phyloP scores from a whole-genome alignment of 495 filamentous ascomycete species.

The Aspergillus sparsus region DNA sequence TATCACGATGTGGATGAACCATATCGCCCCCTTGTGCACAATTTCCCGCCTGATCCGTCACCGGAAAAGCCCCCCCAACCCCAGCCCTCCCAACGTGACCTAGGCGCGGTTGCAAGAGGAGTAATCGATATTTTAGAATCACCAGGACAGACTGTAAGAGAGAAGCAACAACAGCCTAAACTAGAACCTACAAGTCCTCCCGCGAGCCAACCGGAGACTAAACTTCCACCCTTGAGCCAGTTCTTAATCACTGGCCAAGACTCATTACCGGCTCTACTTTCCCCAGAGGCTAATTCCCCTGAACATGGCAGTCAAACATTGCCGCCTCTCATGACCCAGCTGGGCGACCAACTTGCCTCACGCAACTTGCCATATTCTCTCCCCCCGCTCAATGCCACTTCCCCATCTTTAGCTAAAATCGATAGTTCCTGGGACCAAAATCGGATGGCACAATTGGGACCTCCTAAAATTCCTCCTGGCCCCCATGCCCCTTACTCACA shows the following conservation, averaged over 20 bases:
- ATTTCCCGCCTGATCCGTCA: no score
- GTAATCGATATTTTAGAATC: no score
- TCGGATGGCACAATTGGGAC: conserved; percentile 28
- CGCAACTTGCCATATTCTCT: conserved; percentile 27
- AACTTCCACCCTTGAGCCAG: conserved; percentile 17
- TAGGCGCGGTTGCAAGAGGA: no score
- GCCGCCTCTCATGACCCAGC: conserved; percentile 46
- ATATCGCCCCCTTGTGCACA: no score
- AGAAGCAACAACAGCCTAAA: background rate
- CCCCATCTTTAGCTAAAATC: conserved; percentile 32
- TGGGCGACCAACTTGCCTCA: conserved; percentile 31
- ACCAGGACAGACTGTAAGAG: background rate
- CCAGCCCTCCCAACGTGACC: no score
- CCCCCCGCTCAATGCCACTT: conserved; percentile 29
- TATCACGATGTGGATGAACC: no score
- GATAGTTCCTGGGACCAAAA: conserved; percentile 38
- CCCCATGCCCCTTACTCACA: conserved; percentile 45
- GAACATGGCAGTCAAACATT: conserved; percentile 40
- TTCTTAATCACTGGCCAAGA: conserved; percentile 31
- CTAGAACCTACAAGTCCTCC: background rate
- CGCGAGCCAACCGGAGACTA: background rate
- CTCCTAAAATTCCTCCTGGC: conserved; percentile 37
- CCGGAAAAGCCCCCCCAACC: no score
- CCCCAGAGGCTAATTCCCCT: conserved; percentile 42
- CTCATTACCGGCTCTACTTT: conserved; percentile 40